Percentiles rank a stretch among this genome's conserved stretches.
phyloP scores from a whole-genome alignment of 139 green algal genomes.

The Zygnema cylindricum region DNA sequence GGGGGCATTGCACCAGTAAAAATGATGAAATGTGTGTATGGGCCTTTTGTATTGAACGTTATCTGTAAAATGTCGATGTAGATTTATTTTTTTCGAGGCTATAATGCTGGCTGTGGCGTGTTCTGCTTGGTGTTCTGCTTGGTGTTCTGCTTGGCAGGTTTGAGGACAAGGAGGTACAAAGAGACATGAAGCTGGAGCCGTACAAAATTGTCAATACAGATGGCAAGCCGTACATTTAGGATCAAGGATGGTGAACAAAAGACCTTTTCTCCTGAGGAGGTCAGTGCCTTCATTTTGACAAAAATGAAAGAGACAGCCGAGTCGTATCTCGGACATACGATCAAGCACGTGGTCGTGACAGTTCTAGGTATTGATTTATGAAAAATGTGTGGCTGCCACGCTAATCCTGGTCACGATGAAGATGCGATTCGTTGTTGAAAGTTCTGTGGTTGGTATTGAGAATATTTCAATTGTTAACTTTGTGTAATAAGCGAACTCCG shows the following conservation, averaged over 20 bases:
- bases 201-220: constrained; percentile 94
- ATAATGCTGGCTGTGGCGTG: too few relatives aligned
- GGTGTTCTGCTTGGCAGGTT: constrained; percentile 67
- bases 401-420: neutral
- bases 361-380: constrained; percentile 68
- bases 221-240: constrained; percentile 91
- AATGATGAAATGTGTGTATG: neutral
- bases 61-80: too few relatives aligned
- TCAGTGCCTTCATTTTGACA: constrained; percentile 94
- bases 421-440: too few relatives aligned
- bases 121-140: neutral
- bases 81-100: too few relatives aligned
- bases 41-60: too few relatives aligned
- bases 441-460: too few relatives aligned
- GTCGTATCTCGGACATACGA: constrained; percentile 82
- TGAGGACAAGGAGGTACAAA: constrained; percentile 93
- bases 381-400: neutral
- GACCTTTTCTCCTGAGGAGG: constrained; percentile 92
- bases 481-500: neutral
- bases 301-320: constrained; percentile 95
- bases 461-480: neutral
- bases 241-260: constrained; percentile 69
- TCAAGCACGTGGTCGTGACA: constrained; percentile 89
- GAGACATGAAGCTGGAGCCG: constrained; percentile 93
- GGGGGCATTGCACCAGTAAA: neutral